Conservation (phyloP, 2,329 filamentous ascomycete species). For the Dactylellina cionopaga region DNA sequence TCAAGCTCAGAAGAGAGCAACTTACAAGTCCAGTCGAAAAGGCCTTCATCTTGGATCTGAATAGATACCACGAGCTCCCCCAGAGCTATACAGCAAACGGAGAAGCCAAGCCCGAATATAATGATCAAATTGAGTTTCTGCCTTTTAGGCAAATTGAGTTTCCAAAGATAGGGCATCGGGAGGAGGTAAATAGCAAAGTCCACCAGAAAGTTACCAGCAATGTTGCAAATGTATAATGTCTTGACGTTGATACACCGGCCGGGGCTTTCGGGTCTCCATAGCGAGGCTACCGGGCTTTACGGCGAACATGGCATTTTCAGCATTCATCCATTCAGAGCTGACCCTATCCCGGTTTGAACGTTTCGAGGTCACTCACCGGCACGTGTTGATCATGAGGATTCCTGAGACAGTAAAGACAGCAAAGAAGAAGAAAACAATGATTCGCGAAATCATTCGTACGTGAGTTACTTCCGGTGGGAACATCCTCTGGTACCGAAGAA, state of each 20-base stretch:
- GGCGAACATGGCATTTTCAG: background rate
- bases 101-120: conserved; percentile 35
- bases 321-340: background rate
- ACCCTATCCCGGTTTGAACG: background rate
- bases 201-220: conserved; percentile 11
- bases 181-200: conserved; percentile 30
- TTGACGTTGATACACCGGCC: conserved; percentile 28
- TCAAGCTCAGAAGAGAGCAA: background rate
- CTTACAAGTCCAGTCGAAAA: conserved; percentile 36
- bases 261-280: background rate
- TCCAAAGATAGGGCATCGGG: conserved; percentile 40
- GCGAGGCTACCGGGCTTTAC: conserved; percentile 6
- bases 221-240: conserved; percentile 18
- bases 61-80: conserved; percentile 7
- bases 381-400: conserved; percentile 18
- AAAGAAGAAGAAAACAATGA: conserved; percentile 18
- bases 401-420: background rate
- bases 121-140: conserved; percentile 30
- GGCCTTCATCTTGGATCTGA: conserved; percentile 13
- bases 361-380: background rate
- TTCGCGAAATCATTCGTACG: conserved; percentile 9
- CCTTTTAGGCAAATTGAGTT: conserved; percentile 19
- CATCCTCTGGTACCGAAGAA: conserved; percentile 18
- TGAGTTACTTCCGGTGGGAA: conserved; percentile 25
- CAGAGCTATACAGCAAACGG: conserved; percentile 18